phyloP scores from a whole-genome alignment of 371 early-diverging fungal species.

The Quaeritorhiza haematococci region DNA sequence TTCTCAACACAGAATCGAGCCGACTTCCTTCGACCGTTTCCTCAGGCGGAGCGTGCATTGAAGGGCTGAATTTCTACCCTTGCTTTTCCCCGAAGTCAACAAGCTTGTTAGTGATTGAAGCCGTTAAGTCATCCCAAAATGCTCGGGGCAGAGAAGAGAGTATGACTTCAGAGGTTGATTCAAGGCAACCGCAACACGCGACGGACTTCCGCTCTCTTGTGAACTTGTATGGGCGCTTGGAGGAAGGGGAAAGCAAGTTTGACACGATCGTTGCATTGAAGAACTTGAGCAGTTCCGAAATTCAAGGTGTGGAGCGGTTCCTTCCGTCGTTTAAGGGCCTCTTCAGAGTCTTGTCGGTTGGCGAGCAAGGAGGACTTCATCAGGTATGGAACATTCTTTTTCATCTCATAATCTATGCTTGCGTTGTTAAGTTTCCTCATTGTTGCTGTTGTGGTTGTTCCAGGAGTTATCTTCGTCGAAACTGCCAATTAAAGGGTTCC shows the following conservation, averaged over 20 bases:
- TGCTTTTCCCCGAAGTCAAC: neutral
- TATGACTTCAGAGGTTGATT: neutral
- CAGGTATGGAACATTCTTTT: constrained; percentile 30
- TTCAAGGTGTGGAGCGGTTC: constrained; percentile 37
- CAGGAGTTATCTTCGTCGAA: too few relatives aligned
- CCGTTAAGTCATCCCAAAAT: neutral
- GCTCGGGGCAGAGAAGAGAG: neutral
- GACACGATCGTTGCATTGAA: constrained; percentile 29
- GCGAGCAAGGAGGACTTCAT: constrained; percentile 23
- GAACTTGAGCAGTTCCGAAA: constrained; percentile 35
- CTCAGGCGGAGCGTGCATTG: too few relatives aligned
- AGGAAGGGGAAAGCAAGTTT: neutral
- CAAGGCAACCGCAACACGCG: too few relatives aligned
- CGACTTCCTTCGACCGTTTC: too few relatives aligned
- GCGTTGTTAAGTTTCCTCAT: neutral
- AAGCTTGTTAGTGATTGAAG: neutral
- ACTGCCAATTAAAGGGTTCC: too few relatives aligned
- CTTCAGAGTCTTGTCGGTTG: constrained; percentile 23
- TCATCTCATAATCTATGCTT: neutral
- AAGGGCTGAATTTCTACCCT: neutral
- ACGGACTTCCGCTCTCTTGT: too few relatives aligned
- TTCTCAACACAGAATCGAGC: too few relatives aligned
- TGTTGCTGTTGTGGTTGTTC: too few relatives aligned
- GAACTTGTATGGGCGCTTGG: neutral
- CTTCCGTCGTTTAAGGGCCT: constrained; percentile 41